Conservation (phyloP, 495 filamentous ascomycete species). For the Penicillium herquei region DNA sequence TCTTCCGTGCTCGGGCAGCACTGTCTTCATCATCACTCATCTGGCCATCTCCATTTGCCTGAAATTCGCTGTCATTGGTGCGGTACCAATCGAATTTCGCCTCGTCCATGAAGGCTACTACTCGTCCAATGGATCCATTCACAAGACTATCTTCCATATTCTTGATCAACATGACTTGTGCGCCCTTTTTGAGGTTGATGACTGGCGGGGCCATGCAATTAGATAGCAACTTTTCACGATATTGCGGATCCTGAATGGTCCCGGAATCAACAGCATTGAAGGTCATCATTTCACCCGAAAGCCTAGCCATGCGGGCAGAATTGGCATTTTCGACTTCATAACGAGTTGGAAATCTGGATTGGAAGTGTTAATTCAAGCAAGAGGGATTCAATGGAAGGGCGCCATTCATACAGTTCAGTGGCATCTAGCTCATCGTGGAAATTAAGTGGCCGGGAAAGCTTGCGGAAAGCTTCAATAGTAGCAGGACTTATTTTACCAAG, state of each 20-base stretch:
- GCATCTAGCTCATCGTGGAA: constrained; percentile 79
- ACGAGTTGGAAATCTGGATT: constrained; percentile 78
- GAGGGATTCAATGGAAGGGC: background rate
- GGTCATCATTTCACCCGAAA: constrained; percentile 63
- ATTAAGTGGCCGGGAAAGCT: constrained; percentile 64
- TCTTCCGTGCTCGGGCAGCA: constrained; percentile 43
- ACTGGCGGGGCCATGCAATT: constrained; percentile 88
- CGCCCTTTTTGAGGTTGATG: constrained; percentile 82
- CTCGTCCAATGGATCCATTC: constrained; percentile 87
- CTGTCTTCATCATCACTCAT: constrained; percentile 39
- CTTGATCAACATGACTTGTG: constrained; percentile 99
- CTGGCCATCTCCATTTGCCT: constrained; percentile 35
- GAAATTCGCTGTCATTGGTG: constrained; percentile 54
- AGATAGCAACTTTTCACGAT: constrained; percentile 73
- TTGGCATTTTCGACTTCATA: constrained; percentile 89
- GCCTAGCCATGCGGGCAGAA: constrained; percentile 62
- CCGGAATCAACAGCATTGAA: constrained; percentile 79
- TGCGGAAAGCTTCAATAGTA: constrained; percentile 70
- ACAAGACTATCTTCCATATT: constrained; percentile 93
- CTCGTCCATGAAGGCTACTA: constrained; percentile 85
- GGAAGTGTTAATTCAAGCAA: constrained; percentile 27
- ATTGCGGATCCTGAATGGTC: constrained; percentile 57
- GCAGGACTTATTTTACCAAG: constrained; percentile 70
- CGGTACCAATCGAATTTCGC: constrained; percentile 66
- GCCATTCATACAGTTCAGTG: constrained; percentile 71